Evolutionary conservation across 257 asterid species (phyloP), one percentile per base, ranked within the genome.

Genomic region (Petunia axillaris): DNA sequence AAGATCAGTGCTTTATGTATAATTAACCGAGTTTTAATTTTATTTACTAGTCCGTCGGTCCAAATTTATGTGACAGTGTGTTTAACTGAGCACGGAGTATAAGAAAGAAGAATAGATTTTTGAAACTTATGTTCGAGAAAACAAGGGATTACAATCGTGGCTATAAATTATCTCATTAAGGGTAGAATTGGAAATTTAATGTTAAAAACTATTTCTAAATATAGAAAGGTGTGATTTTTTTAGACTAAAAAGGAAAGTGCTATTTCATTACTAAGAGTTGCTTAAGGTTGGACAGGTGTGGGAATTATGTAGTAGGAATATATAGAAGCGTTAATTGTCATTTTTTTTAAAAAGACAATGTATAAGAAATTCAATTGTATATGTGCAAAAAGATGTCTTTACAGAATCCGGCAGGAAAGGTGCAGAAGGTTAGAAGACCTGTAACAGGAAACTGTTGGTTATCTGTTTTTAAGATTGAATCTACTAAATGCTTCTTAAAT

Each of bases 401-500:
- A 25, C 2, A 6, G 39, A 48, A 50, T 71, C 25, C 43, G 5
- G 50, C 77, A 9, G 55, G 58, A 44, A 68, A 68, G 8, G 48
- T 68, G 54, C 41, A 44, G 40, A 68, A 68, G 58, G 40, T 44
- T 67, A 41, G 9, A 14, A 35, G 41, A 48, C 48, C 16, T 0
- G 4, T 8, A 16, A 40, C 40, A 71, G 25, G 3, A 71, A 71
- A 43, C 40, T 25, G 39, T 70, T 70, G 77, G 46, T 71, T 71
- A 5, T 36, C 78, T 50, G 62, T 44, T 52, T 25, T 50, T 73
- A 50, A 35, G 11, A 73, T 6, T 50, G 36, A 37, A 73, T 73
- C 36, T 73, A 50, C 60, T 73, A 73, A 59, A 73, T 50, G 35
- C 25, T 13, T 73, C 78, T 3, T 48, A 73, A 50, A 35, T 13